Percentiles rank a stretch among this genome's conserved stretches.
Conservation (phyloP, 768 basidiomycete genomes). For the Trametes maxima region DNA sequence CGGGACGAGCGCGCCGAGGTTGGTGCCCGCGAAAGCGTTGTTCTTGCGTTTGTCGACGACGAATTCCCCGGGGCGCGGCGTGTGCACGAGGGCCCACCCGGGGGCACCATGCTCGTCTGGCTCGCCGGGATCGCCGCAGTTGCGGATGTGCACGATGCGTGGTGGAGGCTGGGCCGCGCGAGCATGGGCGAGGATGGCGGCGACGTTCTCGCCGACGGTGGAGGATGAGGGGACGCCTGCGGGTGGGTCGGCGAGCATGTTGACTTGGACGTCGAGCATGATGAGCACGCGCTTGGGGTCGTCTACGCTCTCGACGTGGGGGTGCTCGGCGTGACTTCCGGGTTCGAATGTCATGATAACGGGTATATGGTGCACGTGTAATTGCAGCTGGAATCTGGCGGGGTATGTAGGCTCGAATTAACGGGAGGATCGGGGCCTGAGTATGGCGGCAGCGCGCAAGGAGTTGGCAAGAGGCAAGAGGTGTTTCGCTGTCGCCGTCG, state of each 20-base stretch:
- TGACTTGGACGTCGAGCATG: constrained; percentile 58
- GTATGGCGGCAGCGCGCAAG: too few species aligned
- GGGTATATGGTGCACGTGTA: neutral
- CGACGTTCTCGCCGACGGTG: constrained; percentile 50
- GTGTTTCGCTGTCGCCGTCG: too few species aligned
- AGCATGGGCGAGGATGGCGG: constrained; percentile 50
- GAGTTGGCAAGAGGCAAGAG: too few species aligned
- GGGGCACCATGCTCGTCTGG: constrained; percentile 56
- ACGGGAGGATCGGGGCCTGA: too few species aligned
- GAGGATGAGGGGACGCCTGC: constrained; percentile 52
- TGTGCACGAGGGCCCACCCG: constrained; percentile 65
- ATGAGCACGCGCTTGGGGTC: constrained; percentile 51
- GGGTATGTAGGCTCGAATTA: too few species aligned
- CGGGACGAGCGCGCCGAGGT: constrained; percentile 51
- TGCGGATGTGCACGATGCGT: constrained; percentile 67
- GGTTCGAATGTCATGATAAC: neutral
- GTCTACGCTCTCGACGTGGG: neutral
- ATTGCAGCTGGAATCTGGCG: too few species aligned
- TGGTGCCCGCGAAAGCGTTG: constrained; percentile 68
- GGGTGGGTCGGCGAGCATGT: constrained; percentile 50
- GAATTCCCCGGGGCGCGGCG: constrained; percentile 51
- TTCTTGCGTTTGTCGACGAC: constrained; percentile 65
- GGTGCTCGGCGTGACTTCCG: neutral
- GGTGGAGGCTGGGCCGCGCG: constrained; percentile 47
- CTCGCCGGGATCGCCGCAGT: constrained; percentile 62